phyloP scores from a whole-genome alignment of 2,329 filamentous ascomycete species.

The Diaporthe nobilis region DNA sequence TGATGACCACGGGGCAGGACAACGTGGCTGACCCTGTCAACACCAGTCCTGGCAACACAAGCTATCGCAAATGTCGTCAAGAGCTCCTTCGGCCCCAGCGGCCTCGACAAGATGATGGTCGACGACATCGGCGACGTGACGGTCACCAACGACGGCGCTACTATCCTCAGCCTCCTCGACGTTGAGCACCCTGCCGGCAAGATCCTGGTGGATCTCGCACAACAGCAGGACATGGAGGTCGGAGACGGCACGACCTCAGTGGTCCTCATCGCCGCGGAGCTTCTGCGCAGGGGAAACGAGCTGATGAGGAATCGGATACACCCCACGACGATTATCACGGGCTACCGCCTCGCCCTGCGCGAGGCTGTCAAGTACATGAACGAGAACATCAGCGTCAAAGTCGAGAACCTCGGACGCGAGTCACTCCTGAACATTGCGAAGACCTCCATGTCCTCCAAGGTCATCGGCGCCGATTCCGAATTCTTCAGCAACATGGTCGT shows the following conservation, averaged over 20 bases:
- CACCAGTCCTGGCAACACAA: conserved; percentile 88
- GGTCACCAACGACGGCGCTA: conserved; percentile 98
- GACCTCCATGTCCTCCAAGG: conserved; percentile 99
- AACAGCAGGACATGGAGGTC: conserved; percentile 99
- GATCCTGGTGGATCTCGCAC: conserved; percentile 96
- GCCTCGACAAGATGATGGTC: conserved; percentile 99
- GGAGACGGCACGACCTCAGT: conserved; percentile 98
- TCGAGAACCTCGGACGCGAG: conserved; percentile 90
- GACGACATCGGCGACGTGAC: conserved; percentile 99
- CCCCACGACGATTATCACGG: conserved; percentile 98
- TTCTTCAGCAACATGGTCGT: conserved; percentile 99
- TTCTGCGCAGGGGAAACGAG: conserved; percentile 94
- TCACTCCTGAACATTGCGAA: conserved; percentile 95
- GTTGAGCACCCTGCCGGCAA: conserved; percentile 98
- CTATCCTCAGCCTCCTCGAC: conserved; percentile 93
- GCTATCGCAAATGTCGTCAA: conserved; percentile 99
- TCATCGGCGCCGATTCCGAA: conserved; percentile 94
- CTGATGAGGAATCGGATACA: conserved; percentile 99
- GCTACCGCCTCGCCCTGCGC: conserved; percentile 93
- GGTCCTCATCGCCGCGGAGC: conserved; percentile 95
- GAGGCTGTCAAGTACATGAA: conserved; percentile 99
- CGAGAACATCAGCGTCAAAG: conserved; percentile 97
- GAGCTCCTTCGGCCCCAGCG: conserved; percentile 97
- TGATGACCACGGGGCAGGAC: not conserved
- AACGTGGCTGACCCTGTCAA: conserved; percentile 43